phyloP scores from a whole-genome alignment of 2,329 filamentous ascomycete genomes.

The Clonostachys solani region DNA sequence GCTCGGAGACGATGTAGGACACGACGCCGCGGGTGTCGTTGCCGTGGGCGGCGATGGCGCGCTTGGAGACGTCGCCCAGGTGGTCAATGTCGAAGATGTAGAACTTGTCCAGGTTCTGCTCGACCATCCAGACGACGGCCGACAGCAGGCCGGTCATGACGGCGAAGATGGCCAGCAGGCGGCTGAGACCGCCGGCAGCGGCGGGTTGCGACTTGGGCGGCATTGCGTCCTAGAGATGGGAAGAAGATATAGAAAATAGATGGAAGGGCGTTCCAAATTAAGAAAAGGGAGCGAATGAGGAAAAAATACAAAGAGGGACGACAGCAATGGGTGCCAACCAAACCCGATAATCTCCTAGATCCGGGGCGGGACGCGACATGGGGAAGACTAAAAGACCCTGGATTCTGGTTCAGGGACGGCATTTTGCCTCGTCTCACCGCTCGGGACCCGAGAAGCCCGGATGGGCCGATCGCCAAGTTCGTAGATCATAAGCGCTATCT shows the following conservation, averaged over 20 bases:
- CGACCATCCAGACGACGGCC: constrained; percentile 49
- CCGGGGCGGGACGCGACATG: no score
- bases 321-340: no score
- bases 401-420: no score
- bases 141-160: constrained; percentile 50
- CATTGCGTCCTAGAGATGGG: not conserved
- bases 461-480: no score
- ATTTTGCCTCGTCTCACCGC: no score
- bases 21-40: constrained; percentile 71
- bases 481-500: no score
- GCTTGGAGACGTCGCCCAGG: constrained; percentile 63
- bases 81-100: constrained; percentile 72
- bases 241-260: not conserved
- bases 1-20: constrained; percentile 63
- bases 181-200: constrained; percentile 15
- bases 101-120: constrained; percentile 57
- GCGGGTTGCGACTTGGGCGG: not conserved
- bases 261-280: not conserved
- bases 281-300: not conserved
- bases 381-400: no score
- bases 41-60: constrained; percentile 64
- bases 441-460: no score
- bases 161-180: constrained; percentile 43
- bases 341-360: no score
- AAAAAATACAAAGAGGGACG: not conserved